Evolutionary conservation across 768 basidiomycete species (phyloP), one percentile per base, ranked within the genome.

Genomic region (Amylocystis lapponica): DNA sequence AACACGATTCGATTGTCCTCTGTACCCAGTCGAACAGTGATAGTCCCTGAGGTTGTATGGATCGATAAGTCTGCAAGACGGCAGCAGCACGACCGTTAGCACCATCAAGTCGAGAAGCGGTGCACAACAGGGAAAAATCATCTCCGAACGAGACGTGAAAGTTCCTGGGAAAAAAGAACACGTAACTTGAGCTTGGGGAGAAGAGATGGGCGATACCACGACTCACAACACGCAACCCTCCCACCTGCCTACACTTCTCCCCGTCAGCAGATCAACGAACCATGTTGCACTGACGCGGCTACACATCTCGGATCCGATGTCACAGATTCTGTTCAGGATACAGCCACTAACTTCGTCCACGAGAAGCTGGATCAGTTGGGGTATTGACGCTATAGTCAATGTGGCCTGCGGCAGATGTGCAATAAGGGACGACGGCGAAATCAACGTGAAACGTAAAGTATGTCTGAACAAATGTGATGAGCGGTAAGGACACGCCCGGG

Each of bases 361-460:
- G 10, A 94, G 71, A 20, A 94, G 66, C 46, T 89, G 81, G 20
- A 70, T 68, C 27, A 94, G 69, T 56, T 91, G 86, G 5, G 85
- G 78, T 19, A 92, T 75, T 2, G 87, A 86, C 3, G 81, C 76
- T 12, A 91, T 78, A 1, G 73, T 57, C 14, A 90, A 62, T 2
- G 84, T 90, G 12, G 87, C 86, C 63, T 88, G 87, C 5, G 86
- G 74, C 17, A 91, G 73, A 57, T 89, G 85, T 0, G 82, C 87
- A n/a, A 74, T 79, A 21, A 92, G 62, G 9, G 76, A 74, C 10
- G 86, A 88, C 13, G 89, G 89, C 0, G 89, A 81, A 16, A 70
- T 55, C 56, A 88, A 81, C 2, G 85, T 87, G 52, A 92, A 75
- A 12, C 86, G 81, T 36, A 91, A 60, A 0, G 82, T 80, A 50